Evolutionary conservation across 2,329 filamentous ascomycete genomes (phyloP), one percentile per base, ranked within the genome.

Genomic region (Fusarium austroafricanum): DNA sequence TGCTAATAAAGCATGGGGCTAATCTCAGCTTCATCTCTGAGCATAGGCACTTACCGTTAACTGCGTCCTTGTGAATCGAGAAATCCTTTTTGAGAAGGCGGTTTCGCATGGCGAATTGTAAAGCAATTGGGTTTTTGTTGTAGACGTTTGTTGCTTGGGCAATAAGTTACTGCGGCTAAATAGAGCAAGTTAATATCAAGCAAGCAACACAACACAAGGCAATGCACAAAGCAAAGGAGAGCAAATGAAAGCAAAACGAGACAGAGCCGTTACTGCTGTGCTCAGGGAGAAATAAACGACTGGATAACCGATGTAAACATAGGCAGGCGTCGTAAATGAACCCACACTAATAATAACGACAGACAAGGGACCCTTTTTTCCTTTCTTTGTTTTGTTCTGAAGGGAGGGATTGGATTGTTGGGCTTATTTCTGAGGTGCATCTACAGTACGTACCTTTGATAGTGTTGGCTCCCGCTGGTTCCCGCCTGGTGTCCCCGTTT

Each of bases 61-160:
- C 46, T 46, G 61, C 49, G 72, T 78, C 78, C 54, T 74, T 77
- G 57, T 78, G 78, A 54, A 79, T 78, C 50, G 75, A 61, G 67
- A 81, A 79, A 44, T 75, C 73, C 55, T 75, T 77, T 51, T 75
- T 77, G 46, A 75, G 71, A 33, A 79, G 68, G 44, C 75, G 74
- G 60, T 75, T 76, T 68, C 74, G 73, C 75, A 79, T 80, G 44
- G 62, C 62, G 20, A 28, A 37, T 23, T 31, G 43, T 31, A 14
- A 31, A 31, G 12, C 29, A 31, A 31, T 31, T 31, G 29, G 28
- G 29, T 17, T 35, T 35, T 35, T 35, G 15, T 12, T 33, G 14
- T 43, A 12, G 15, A 29, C 42, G 35, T 21, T n/a, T 52, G 45
- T 68, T 69, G 65, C 35, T 69, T 68, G 56, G 56, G 15, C 52